A percentile compares a stretch with the other conserved stretches of the same genome.
Conservation (phyloP, 2,329 filamentous ascomycete species). For the Aspergillus terreus region DNA sequence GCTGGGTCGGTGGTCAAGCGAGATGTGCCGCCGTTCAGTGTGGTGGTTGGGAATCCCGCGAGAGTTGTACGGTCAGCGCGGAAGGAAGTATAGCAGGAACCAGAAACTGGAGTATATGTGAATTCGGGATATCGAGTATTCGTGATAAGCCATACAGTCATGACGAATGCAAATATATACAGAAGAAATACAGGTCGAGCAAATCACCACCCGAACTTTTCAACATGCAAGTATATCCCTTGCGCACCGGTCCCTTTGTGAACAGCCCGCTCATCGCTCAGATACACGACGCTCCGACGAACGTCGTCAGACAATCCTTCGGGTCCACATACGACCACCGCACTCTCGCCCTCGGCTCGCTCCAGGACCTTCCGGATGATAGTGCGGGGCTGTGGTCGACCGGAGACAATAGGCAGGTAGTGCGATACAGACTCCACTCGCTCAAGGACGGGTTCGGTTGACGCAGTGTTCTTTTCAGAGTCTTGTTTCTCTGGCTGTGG, state of each 20-base stretch:
- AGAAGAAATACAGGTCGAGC: background rate
- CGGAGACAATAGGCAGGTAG: conserved; percentile 37
- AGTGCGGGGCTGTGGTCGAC: conserved; percentile 50
- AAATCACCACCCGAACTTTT: conserved; percentile 50
- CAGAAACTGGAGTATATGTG: background rate
- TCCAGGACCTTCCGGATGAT: conserved; percentile 57
- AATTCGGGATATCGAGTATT: background rate
- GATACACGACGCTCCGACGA: conserved; percentile 50
- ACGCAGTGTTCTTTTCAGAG: background rate
- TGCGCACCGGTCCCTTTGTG: conserved; percentile 66
- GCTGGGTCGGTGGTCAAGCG: conserved; percentile 71
- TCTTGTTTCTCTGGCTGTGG: conserved; percentile 4
- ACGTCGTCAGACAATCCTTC: conserved; percentile 53
- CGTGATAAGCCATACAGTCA: background rate
- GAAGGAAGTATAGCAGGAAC: background rate
- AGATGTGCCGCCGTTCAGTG: conserved; percentile 35
- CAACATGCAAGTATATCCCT: conserved; percentile 59
- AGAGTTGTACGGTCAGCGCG: conserved; percentile 18
- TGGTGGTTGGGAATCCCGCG: conserved; percentile 35
- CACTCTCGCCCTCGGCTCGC: conserved; percentile 58
- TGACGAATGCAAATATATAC: background rate
- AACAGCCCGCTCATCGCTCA: conserved; percentile 63
- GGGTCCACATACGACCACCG: conserved; percentile 61
- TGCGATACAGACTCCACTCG: conserved; percentile 5
- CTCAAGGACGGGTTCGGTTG: background rate